Evolutionary conservation across 2,329 filamentous ascomycete genomes (phyloP), one percentile per base, ranked within the genome.

Genomic region (Aspergillus amoenus): DNA sequence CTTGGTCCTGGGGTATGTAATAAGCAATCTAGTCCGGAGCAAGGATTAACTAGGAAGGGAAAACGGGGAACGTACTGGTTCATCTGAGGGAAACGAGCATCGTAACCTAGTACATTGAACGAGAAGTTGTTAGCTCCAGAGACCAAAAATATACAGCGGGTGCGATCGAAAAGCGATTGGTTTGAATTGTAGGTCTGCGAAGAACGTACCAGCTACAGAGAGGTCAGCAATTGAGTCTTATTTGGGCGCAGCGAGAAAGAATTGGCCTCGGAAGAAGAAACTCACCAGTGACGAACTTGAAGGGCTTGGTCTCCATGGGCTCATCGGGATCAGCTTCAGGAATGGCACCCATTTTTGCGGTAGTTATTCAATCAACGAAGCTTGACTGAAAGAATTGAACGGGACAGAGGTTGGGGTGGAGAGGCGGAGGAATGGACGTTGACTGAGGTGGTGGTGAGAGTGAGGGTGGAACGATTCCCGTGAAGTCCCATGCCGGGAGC

Each of bases 241-340:
- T 64, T 67, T 57, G 60, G 64, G 66, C 69, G 60, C 68, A 42
- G 30, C 61, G 61, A 56, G 59, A 32, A 42, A 30, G 43, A 58
- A 50, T 52, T 46, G 46, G 51, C 58, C 60, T 58, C 51, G 57
- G 57, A 57, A 61, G 56, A 34, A 50, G 56, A 59, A 66, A 69
- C 91, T 79, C 86, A 96, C 93, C 93, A 82, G 93, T 97, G 75
- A 97, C 94, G 83, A 97, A 97, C 90, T 99, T 99, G 89, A 99
- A 99, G 80, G 95, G 95, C 88, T 97, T 99, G 82, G 93, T 97
- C 79, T 96, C 90, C 75, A 86, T 86, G 75, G 86, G 83, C 73
- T 91, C 88, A 75, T 90, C 90, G 73, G 78, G 76, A 66, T 90
- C 88, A 59, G 70, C 72, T 66, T 77, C 73, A 64, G 78, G 76